phyloP scores from a whole-genome alignment of 179 eudicot genomes.

The Beta lomatogona region DNA sequence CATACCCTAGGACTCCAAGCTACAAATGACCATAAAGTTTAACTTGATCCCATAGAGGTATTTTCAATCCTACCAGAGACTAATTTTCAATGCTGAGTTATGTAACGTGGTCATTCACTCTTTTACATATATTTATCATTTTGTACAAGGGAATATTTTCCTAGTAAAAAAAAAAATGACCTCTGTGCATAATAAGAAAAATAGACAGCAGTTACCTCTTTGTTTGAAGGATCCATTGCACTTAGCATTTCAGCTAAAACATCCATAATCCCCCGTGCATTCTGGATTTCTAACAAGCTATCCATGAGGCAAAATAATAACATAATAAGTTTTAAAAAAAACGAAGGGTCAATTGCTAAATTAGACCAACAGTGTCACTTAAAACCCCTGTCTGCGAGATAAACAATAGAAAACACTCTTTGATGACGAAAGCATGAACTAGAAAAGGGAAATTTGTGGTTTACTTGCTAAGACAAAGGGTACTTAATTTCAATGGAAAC shows the following conservation, averaged over 20 bases:
- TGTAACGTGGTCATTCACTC: not conserved
- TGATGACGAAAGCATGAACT: not conserved
- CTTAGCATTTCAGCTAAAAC: conserved; percentile 89
- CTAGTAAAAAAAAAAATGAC: not conserved
- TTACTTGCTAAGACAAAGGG: not conserved
- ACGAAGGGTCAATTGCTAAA: not conserved
- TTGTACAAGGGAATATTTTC: not conserved
- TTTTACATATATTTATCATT: not conserved
- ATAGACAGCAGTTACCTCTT: conserved; percentile 59
- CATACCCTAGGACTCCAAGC: no score
- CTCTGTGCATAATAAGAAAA: not conserved
- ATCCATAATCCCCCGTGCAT: conserved; percentile 95
- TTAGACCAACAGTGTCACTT: not conserved
- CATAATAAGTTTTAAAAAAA: conserved; percentile 6
- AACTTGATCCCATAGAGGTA: not conserved
- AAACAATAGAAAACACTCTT: not conserved
- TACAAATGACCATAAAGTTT: not conserved
- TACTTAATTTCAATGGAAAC: not conserved
- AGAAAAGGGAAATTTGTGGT: not conserved
- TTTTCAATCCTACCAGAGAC: not conserved
- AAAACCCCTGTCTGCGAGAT: not conserved
- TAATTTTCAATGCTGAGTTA: not conserved
- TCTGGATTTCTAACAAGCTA: conserved; percentile 92
- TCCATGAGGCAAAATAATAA: conserved; percentile 15
- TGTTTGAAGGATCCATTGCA: conserved; percentile 86